Conservation (phyloP, 192 early-diverging fungal genomes). For the Gryganskiella cystojenkinii region DNA sequence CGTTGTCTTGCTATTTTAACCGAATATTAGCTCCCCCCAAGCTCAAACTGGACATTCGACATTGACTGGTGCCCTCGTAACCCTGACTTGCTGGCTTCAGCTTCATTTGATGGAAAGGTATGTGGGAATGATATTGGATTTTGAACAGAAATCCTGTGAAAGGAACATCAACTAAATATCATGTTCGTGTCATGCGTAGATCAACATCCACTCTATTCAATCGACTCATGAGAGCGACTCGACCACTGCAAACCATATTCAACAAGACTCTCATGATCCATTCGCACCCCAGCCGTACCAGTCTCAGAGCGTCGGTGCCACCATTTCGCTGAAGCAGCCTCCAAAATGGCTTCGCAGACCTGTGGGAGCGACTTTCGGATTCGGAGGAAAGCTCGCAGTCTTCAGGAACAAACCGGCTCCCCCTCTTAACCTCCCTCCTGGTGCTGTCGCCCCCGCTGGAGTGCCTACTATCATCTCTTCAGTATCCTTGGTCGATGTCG, state of each 20-base stretch:
- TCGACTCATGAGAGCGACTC: conserved; percentile 54
- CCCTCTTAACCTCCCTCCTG: conserved; percentile 51
- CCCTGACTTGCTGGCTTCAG: conserved; percentile 88
- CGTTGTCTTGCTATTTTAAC: too few relatives aligned
- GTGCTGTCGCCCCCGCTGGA: conserved; percentile 39
- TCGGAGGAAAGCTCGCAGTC: conserved; percentile 88
- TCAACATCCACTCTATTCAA: conserved; percentile 87
- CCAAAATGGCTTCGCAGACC: conserved; percentile 97
- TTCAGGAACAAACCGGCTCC: conserved; percentile 71
- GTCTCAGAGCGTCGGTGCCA: conserved; percentile 39
- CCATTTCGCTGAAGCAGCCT: conserved; percentile 80
- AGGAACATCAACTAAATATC: neutral
- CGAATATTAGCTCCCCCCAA: conserved; percentile 67
- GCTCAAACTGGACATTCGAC: conserved; percentile 95
- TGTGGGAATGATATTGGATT: neutral
- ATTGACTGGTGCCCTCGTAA: conserved; percentile 96
- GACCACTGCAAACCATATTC: conserved; percentile 6
- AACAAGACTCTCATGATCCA: conserved; percentile 71
- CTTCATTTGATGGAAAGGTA: conserved; percentile 94
- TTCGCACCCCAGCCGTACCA: conserved; percentile 68
- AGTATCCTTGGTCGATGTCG: conserved; percentile 73
- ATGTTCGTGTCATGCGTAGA: conserved; percentile 33
- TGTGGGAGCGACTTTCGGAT: conserved; percentile 87
- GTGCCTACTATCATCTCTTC: conserved; percentile 40
- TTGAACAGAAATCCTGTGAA: neutral